Evolutionary conservation across 176 grass and related monocot species (phyloP).

Genomic region (Phoenix dactylifera): DNA sequence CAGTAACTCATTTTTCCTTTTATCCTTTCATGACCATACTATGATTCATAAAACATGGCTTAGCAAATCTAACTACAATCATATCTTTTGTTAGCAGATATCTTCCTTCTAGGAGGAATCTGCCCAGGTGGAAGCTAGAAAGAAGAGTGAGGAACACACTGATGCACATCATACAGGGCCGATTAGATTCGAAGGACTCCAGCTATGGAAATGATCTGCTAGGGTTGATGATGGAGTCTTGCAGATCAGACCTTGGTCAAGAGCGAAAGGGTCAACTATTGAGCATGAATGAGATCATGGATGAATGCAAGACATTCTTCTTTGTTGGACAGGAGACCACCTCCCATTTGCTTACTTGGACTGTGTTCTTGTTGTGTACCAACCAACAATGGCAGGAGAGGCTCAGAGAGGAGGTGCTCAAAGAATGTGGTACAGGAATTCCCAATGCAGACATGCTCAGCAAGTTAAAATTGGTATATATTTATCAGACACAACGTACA

Average conservation of each 20-base stretch:
- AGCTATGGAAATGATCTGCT: constrained; percentile 44
- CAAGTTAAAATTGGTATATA: no score
- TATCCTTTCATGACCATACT: no score
- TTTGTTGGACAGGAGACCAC: constrained; percentile 4
- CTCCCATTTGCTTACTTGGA: constrained; percentile 6
- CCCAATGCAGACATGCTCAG: no score
- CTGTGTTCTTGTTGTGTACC: constrained; percentile 1
- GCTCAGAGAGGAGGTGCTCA: no score
- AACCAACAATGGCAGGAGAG: not conserved
- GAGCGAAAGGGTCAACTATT: not conserved
- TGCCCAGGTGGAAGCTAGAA: constrained; percentile 17
- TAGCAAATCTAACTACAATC: no score
- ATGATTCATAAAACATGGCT: no score
- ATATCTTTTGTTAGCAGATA: not conserved
- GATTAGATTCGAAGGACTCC: not conserved
- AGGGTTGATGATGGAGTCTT: constrained; percentile 31
- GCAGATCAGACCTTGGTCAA: not conserved
- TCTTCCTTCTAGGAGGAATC: constrained; percentile 23
- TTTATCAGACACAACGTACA: no score
- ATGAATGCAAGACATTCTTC: constrained; percentile 14
- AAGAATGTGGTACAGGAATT: no score
- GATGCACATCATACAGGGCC: constrained; percentile 23
- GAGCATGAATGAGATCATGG: constrained; percentile 7
- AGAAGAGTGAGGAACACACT: constrained; percentile 20
- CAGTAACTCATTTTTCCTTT: no score